Evolutionary conservation across 306 rosid genomes (phyloP).

Genomic region (Begonia fuchsioides): DNA sequence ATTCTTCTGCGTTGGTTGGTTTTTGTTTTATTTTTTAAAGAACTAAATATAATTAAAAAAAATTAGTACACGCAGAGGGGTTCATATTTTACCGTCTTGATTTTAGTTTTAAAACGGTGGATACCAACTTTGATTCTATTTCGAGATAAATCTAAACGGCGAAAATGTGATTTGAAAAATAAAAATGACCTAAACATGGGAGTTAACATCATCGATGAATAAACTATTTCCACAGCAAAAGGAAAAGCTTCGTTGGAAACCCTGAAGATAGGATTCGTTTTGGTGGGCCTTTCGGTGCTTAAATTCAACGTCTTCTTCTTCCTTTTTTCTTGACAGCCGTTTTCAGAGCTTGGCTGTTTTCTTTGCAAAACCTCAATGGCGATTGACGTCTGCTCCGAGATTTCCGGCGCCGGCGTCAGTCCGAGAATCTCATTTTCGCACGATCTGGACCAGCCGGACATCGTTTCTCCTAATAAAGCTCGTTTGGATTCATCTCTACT

Average conservation of each 20-base stretch:
- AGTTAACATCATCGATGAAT: no score
- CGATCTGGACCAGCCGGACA: conserved; percentile 43
- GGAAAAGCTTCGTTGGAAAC: conserved; percentile 31
- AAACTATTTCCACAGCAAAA: neutral
- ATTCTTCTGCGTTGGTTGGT: no score
- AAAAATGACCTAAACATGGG: no score
- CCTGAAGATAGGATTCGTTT: conserved; percentile 23
- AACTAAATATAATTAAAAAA: no score
- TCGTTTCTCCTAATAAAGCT: conserved; percentile 5
- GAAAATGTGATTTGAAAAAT: no score
- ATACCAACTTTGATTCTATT: no score
- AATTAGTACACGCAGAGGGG: no score
- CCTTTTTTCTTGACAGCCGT: no score
- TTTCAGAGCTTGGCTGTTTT: neutral
- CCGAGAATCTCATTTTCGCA: conserved; percentile 85
- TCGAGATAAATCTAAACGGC: no score
- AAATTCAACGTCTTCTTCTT: conserved; percentile 27
- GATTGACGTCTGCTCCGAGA: conserved; percentile 53
- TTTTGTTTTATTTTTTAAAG: no score
- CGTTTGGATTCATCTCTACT: conserved; percentile 31
- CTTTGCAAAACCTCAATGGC: conserved; percentile 28
- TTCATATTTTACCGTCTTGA: no score
- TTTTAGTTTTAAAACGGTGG: no score
- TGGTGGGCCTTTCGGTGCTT: conserved; percentile 84
- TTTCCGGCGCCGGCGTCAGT: conserved; percentile 46